Evolutionary conservation across 2,329 filamentous ascomycete genomes (phyloP).

Genomic region (Penicillium hesseltinei): DNA sequence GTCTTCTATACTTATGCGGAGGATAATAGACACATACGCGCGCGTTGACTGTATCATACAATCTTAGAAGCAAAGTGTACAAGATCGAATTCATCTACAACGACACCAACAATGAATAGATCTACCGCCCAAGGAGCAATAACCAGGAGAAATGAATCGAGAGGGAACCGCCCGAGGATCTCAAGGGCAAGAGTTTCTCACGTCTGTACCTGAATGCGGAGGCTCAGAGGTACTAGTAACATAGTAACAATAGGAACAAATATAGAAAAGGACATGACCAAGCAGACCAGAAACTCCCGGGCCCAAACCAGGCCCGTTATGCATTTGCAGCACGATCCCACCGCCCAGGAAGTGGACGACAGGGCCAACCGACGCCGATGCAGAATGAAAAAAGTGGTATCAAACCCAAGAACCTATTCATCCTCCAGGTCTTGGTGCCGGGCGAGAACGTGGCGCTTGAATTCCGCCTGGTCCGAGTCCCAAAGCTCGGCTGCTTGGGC

Average conservation of each 20-base stretch:
- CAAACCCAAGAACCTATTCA: constrained; percentile 28
- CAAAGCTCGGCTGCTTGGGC: constrained; percentile 94
- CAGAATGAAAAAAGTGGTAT: constrained; percentile 10
- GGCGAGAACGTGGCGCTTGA: constrained; percentile 71
- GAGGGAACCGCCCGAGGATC: background rate
- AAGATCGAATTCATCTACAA: background rate
- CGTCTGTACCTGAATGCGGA: constrained; percentile 16
- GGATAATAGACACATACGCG: background rate
- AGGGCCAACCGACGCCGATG: constrained; percentile 18
- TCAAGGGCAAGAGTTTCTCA: constrained; percentile 1
- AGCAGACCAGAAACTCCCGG: constrained; percentile 20
- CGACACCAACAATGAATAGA: background rate
- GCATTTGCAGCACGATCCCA: constrained; percentile 18
- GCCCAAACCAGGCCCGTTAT: constrained; percentile 21
- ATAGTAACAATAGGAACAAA: constrained; percentile 7
- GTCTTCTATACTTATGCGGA: background rate
- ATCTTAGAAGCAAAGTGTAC: background rate
- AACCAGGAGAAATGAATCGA: background rate
- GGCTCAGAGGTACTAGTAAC: background rate
- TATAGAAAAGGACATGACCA: constrained; percentile 11
- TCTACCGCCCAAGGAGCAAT: background rate
- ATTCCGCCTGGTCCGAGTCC: constrained; percentile 84
- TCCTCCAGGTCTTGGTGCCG: constrained; percentile 60
- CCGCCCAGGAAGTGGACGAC: constrained; percentile 1
- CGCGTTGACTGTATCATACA: background rate